A percentile compares a stretch with the other conserved stretches of the same genome.
Evolutionary conservation across 805 yeast genomes (phyloP).

Genomic region (Nakazawaea holstii): DNA sequence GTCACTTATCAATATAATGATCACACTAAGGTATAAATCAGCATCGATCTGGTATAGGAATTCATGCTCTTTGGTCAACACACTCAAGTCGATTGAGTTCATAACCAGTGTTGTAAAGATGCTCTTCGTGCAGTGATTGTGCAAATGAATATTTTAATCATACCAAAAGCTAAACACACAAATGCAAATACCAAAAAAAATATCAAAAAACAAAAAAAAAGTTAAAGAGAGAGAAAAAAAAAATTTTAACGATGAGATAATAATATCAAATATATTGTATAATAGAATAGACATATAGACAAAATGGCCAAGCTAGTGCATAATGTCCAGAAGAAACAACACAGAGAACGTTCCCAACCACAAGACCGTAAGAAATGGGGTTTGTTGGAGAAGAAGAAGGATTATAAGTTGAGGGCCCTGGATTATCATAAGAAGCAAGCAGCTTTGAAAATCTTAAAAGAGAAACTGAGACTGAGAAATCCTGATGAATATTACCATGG

Average conservation of each 20-base stretch:
- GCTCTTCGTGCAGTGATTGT: background rate
- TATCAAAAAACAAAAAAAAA: too few species aligned
- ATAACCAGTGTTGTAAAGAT: background rate
- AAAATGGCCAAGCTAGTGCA: slow-evolving; percentile 77
- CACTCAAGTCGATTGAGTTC: background rate
- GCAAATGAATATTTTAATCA: too few species aligned
- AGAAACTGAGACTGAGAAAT: slow-evolving; percentile 69
- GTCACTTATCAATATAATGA: slow-evolving; percentile 20
- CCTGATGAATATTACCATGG: slow-evolving; percentile 97
- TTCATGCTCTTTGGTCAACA: background rate
- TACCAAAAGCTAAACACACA: too few species aligned
- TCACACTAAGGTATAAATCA: slow-evolving; percentile 17
- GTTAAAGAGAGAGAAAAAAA: background rate
- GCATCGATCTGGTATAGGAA: slow-evolving; percentile 12
- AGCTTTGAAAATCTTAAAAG: slow-evolving; percentile 63
- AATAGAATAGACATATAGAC: background rate
- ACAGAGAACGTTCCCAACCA: slow-evolving; percentile 89
- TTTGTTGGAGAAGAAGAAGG: slow-evolving; percentile 88
- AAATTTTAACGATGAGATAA: background rate
- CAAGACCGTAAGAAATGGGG: slow-evolving; percentile 70
- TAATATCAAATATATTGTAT: background rate
- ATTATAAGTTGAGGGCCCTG: slow-evolving; percentile 54
- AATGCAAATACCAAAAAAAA: too few species aligned
- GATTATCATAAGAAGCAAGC: slow-evolving; percentile 57
- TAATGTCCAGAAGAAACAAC: slow-evolving; percentile 93